Evolutionary conservation across 495 filamentous ascomycete species (phyloP), one percentile per base, ranked within the genome.

Genomic region (Thermochaetoides thermophila): DNA sequence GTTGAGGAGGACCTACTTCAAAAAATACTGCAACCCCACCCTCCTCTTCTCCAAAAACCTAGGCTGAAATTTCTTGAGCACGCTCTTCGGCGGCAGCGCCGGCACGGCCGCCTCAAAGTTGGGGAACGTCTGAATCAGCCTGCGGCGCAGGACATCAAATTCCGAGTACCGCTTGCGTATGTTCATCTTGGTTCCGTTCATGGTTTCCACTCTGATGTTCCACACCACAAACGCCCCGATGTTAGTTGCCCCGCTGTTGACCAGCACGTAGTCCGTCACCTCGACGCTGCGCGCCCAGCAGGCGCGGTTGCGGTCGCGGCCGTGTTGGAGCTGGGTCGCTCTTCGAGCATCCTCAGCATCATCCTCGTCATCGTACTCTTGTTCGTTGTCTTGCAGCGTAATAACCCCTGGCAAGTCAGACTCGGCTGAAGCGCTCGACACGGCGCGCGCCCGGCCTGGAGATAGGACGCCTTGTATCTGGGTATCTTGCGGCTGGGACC

Each of bases 161-260:
- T 73, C 68, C n/a, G 66, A 70, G 45, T 70, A 73, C 32, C 68
- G 59, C 40, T 70, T 73, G 29, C 67, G 57, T 15, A 73, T 69
- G 36, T 62, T 60, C 52, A 72, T 70, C 11, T 50, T 52, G 23
- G 61, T 57, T 12, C 68, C 68, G 63, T 72, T 22, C 17, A 9
- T n/a, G 16, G 65, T 69, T 45, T 69, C 65, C 11, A 73, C 65
- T 28, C 45, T 44, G 21, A 73, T 68, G 40, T 67, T 67, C 63
- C 63, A 73, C 0, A 69, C 67, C 5, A 68, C 60, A 42, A 73
- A 73, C 0, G 68, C 64, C n/a, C 68, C 68, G 21, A 73, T 62
- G 30, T 62, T 64, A 4, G 57, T 63, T 24, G 50, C 20, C 35
- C 59, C 60, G 12, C 63, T 63, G 43, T 71, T 69, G 14, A 73